These are phyloP conservation scores for Cercospora citrullina DNA, from an alignment of 2,329 filamentous ascomycete genomes.

Conservation along the genomic window DNA sequence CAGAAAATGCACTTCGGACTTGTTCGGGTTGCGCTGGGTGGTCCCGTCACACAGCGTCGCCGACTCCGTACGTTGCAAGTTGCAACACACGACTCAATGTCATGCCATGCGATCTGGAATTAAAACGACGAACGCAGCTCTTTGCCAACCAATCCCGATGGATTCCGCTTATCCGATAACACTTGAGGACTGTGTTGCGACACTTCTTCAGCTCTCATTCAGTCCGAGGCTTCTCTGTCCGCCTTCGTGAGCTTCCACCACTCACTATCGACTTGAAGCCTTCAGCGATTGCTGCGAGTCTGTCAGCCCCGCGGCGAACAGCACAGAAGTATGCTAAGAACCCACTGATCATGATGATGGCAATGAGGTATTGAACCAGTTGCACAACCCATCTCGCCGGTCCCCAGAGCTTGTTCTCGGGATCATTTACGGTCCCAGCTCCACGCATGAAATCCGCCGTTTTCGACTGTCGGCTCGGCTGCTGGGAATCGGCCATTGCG, in stretches of 20 bases:
- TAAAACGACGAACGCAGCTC: slow-evolving; percentile 15
- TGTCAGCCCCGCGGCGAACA: slow-evolving; percentile 4
- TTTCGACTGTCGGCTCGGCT: slow-evolving; percentile 20
- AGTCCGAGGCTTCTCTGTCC: slow-evolving; percentile 14
- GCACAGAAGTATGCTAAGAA: background rate
- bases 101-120: slow-evolving; percentile 10
- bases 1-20: slow-evolving; percentile 9
- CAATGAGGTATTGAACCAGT: slow-evolving; percentile 33
- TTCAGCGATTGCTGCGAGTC: slow-evolving; percentile 25
- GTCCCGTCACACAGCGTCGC: background rate
- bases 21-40: slow-evolving; percentile 19
- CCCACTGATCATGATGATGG: slow-evolving; percentile 31
- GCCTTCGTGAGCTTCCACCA: slow-evolving; percentile 19
- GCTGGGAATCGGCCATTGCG: slow-evolving; percentile 13
- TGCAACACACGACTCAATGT: background rate
- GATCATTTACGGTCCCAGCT: slow-evolving; percentile 31
- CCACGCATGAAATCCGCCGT: slow-evolving; percentile 31
- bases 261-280: slow-evolving; percentile 29
- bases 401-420: slow-evolving; percentile 31
- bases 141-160: background rate
- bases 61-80: slow-evolving; percentile 3
- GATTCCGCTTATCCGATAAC: background rate
- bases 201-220: background rate
- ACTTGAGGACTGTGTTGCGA: background rate
- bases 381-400: slow-evolving; percentile 32